Conservation (phyloP, 345 rosid genomes). For the Chamaenerion angustifolium region DNA sequence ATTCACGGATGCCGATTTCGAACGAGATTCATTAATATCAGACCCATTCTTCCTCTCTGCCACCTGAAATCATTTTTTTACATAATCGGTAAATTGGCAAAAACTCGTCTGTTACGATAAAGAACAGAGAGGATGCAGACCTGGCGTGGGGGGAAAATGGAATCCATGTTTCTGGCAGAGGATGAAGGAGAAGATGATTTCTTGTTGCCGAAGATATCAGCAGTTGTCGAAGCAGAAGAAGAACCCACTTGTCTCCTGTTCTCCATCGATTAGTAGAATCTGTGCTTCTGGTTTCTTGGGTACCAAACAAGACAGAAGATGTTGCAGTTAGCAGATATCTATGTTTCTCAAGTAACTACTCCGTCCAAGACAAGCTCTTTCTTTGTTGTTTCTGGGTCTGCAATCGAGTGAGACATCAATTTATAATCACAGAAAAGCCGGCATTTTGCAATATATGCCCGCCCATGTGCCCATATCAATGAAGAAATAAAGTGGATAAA, state of each 20-base stretch:
- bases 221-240: constrained; percentile 37
- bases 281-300: neutral
- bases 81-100: no score
- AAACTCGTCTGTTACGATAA: neutral
- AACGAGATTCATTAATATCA: constrained; percentile 25
- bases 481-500: neutral
- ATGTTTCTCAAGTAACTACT: no score
- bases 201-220: constrained; percentile 59
- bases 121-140: constrained; percentile 6
- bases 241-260: constrained; percentile 26
- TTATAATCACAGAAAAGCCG: constrained; percentile 14
- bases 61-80: constrained; percentile 19
- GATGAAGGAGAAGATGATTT: constrained; percentile 27
- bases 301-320: constrained; percentile 1
- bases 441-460: constrained; percentile 12
- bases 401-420: constrained; percentile 2
- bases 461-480: constrained; percentile 25
- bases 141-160: constrained; percentile 52
- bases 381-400: neutral
- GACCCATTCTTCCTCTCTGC: constrained; percentile 30
- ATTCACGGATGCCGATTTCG: constrained; percentile 24
- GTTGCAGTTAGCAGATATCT: no score
- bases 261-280: constrained; percentile 26
- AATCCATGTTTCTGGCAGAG: constrained; percentile 39
- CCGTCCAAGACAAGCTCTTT: no score